Conservation (phyloP, 148 eudicot species). For the Tetragonia tetragonoides region DNA sequence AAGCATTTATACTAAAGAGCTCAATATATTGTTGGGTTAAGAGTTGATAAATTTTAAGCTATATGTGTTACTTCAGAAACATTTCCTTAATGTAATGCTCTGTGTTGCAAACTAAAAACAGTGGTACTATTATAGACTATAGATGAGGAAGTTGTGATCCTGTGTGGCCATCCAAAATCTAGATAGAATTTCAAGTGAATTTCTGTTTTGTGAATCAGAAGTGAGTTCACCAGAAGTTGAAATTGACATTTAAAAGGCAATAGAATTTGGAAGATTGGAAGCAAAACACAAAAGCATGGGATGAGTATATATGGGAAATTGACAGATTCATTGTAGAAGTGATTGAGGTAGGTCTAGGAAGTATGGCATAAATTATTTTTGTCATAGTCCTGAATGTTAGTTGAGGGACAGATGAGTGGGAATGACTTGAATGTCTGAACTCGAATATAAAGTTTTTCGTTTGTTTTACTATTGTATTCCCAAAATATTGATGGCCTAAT, state of each 20-base stretch:
- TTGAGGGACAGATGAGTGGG: background rate
- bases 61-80: too few relatives aligned
- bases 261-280: background rate
- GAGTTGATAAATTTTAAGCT: too few relatives aligned
- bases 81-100: background rate
- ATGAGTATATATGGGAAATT: background rate
- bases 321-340: background rate
- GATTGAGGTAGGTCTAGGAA: background rate
- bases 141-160: background rate
- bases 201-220: background rate
- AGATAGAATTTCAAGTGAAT: background rate
- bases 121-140: too few relatives aligned
- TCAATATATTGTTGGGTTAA: background rate
- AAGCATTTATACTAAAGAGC: background rate
- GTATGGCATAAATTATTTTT: background rate
- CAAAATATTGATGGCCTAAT: too few relatives aligned
- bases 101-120: background rate
- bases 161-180: background rate
- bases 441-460: too few relatives aligned
- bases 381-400: background rate
- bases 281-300: background rate
- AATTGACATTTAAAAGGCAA: background rate
- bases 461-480: too few relatives aligned
- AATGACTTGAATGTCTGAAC: background rate
- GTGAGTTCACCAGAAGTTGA: background rate